Base-by-base conservation (phyloP, 2,329 filamentous ascomycete genomes). In the Aureobasidium musti region DNA sequence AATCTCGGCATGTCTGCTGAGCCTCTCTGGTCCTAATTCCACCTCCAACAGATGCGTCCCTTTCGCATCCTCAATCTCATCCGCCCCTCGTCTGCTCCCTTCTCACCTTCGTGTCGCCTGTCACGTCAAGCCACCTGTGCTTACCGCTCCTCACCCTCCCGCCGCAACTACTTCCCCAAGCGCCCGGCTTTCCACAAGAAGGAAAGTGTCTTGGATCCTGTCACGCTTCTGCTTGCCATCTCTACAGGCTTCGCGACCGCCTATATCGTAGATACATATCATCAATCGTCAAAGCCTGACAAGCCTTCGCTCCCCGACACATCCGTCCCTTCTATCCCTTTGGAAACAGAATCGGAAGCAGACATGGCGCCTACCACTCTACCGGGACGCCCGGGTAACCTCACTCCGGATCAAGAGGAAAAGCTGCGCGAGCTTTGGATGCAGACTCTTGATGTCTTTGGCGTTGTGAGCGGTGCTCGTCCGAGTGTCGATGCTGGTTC, bases 401-500 rank as follows among this genome's bases (percentile, higher is more conserved):
- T 99, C 67, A 97, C 93, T n/a, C 78, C 87, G 3, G 93, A 97
- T 69, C 88, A 99, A 79, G 91, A 97, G 73, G 85, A 86, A 70
- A 97, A 96, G 80, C 82, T 99, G 67, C 90, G 89, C 73, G 90
- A 96, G 77, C 85, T 98, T 71, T 99, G 95, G 95, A 79, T 84
- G 17, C 82, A 88, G 64, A 84, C 92, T 45, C 84, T 96, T 71
- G 88, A 90, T 69, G 83, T 97, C 52, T 92, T 90, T 75, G 91
- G 89, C 33, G 83, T 92, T 65, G 63, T 68, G 26, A 66, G 69
- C 45, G 56, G 52, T 49, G 35, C 17, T 2, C 61, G 61, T 5
- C 47, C 37, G 5, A 68, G 71, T 21, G 76, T 79, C 63, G 71
- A 70, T 57, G 60, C 68, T 50, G 60, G 71, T 59, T 26, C 68